phyloP scores from a whole-genome alignment of 1,284 basidiomycete species.

The Ceraceosorus bombacis region DNA sequence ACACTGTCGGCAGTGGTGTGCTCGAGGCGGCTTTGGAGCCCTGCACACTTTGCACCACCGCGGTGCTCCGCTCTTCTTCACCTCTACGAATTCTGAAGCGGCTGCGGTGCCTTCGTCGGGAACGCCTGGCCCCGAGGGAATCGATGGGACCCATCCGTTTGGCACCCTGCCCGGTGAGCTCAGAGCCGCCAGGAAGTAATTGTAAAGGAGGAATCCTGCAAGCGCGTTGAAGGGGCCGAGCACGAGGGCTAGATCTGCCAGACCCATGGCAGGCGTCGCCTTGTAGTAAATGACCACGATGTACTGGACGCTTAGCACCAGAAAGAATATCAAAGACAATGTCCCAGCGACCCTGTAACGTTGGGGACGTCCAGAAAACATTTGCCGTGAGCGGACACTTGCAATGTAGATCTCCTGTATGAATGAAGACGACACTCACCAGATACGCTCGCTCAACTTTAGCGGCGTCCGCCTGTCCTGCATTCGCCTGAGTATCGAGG shows the following conservation, averaged over 20 bases:
- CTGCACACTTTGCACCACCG: slow-evolving; percentile 40
- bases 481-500: too few species aligned
- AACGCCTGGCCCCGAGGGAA: background rate
- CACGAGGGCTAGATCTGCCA: slow-evolving; percentile 61
- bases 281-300: slow-evolving; percentile 41
- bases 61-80: slow-evolving; percentile 31
- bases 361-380: background rate
- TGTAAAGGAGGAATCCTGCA: slow-evolving; percentile 23
- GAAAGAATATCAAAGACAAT: slow-evolving; percentile 27
- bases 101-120: background rate
- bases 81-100: slow-evolving; percentile 7
- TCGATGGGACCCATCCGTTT: slow-evolving; percentile 24
- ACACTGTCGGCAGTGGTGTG: slow-evolving; percentile 48
- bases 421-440: background rate
- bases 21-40: slow-evolving; percentile 42
- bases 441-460: background rate
- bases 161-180: slow-evolving; percentile 40
- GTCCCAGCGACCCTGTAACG: slow-evolving; percentile 19
- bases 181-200: slow-evolving; percentile 36
- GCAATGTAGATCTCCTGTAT: background rate
- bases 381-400: background rate
- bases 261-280: slow-evolving; percentile 28
- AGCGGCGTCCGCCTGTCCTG: background rate
- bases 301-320: slow-evolving; percentile 34
- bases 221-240: slow-evolving; percentile 74